A percentile compares a stretch with the other conserved stretches of the same genome.
Conservation (phyloP, 192 early-diverging fungal genomes). For the Rhizophagus prolifer region DNA sequence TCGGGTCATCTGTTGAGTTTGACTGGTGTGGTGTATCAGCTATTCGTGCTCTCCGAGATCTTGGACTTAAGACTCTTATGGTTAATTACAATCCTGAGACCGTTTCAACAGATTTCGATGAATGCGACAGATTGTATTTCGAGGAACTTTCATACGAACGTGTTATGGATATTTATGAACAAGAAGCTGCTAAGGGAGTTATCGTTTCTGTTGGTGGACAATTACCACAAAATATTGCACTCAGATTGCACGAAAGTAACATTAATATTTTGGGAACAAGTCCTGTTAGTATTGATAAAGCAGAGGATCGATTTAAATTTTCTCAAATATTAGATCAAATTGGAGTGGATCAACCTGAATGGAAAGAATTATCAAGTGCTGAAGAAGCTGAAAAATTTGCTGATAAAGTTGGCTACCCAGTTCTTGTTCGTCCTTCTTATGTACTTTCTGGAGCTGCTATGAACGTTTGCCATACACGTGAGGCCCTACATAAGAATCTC, state of each 20-base stretch:
- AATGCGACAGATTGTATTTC: constrained; percentile 97
- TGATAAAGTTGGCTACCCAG: constrained; percentile 88
- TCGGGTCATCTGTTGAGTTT: constrained; percentile 97
- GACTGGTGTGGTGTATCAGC: constrained; percentile 98
- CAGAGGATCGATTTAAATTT: constrained; percentile 98
- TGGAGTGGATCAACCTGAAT: constrained; percentile 94
- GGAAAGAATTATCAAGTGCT: constrained; percentile 92
- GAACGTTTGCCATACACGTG: constrained; percentile 67
- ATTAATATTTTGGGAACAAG: constrained; percentile 94
- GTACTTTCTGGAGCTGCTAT: constrained; percentile 99
- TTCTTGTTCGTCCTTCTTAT: constrained; percentile 96
- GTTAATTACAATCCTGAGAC: constrained; percentile 99
- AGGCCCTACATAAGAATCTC: constrained; percentile 84
- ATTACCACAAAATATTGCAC: constrained; percentile 96
- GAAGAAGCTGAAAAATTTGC: constrained; percentile 87
- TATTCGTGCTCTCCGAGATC: constrained; percentile 88
- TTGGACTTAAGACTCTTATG: constrained; percentile 94
- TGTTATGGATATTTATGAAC: constrained; percentile 95
- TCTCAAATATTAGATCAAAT: constrained; percentile 94
- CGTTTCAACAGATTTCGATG: constrained; percentile 99
- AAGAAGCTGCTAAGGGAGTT: constrained; percentile 81
- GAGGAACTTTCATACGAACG: constrained; percentile 92
- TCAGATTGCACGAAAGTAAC: constrained; percentile 85
- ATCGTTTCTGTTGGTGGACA: constrained; percentile 97
- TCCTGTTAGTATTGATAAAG: constrained; percentile 95